Conservation (phyloP, 495 filamentous ascomycete species). For the Aspergillus baeticus region DNA sequence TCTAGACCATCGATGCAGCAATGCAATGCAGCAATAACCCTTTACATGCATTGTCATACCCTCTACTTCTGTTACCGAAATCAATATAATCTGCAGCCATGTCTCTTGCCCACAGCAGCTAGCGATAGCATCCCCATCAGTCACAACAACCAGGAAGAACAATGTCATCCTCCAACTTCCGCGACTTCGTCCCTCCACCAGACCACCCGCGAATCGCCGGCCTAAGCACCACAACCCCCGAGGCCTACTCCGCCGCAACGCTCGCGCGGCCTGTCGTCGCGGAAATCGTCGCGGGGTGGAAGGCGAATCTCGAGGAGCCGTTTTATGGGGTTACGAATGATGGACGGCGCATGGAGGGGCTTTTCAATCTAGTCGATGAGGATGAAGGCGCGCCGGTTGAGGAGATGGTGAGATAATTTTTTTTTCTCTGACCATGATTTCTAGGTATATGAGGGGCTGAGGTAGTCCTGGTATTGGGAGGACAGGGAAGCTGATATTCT, state of each 20-base stretch:
- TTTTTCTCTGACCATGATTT: neutral
- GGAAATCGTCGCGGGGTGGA: neutral
- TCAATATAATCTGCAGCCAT: too few species aligned
- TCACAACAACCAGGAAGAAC: neutral
- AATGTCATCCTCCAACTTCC: neutral
- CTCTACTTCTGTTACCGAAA: too few species aligned
- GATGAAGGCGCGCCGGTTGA: slow-evolving; percentile 1
- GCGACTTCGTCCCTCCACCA: neutral
- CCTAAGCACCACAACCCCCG: neutral
- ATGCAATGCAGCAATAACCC: too few species aligned
- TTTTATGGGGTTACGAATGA: neutral
- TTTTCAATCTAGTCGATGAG: neutral
- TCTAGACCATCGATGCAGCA: too few species aligned
- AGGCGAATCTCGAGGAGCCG: neutral
- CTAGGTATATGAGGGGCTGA: neutral
- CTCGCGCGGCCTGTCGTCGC: neutral
- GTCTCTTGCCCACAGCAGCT: too few species aligned
- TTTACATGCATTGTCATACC: too few species aligned
- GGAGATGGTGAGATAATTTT: slow-evolving; percentile 1
- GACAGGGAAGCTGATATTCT: neutral
- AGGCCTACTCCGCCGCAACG: neutral
- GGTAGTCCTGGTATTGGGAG: too few species aligned
- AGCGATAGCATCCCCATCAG: neutral
- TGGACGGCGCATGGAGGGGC: neutral
- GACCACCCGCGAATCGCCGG: neutral